A percentile compares a stretch with the other conserved stretches of the same genome.
Evolutionary conservation across 768 basidiomycete species (phyloP).

Genomic region (Hortiboletus campestris): DNA sequence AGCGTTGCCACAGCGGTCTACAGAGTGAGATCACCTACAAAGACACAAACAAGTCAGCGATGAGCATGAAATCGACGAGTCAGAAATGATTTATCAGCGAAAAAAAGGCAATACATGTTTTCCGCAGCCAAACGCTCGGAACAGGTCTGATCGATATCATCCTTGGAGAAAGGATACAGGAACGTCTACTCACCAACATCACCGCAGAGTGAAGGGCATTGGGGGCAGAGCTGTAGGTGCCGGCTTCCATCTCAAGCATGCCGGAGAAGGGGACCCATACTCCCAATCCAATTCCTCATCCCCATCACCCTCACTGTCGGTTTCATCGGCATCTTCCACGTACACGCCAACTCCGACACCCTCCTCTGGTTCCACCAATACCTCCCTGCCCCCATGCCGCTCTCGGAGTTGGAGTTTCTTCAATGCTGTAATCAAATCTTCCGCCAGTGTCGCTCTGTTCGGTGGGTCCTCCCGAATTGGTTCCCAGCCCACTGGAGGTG

Average conservation of each 20-base stretch:
- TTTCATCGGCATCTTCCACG: slow-evolving; percentile 68
- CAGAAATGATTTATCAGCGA: slow-evolving; percentile 25
- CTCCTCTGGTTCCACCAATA: slow-evolving; percentile 66
- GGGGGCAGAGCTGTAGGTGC: slow-evolving; percentile 60
- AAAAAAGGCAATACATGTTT: slow-evolving; percentile 63
- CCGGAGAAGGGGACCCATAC: slow-evolving; percentile 50
- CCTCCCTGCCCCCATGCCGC: slow-evolving; percentile 42
- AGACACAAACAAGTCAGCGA: slow-evolving; percentile 1
- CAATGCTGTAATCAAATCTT: slow-evolving; percentile 82
- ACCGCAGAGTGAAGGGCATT: slow-evolving; percentile 25
- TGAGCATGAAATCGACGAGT: slow-evolving; percentile 3
- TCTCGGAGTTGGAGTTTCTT: slow-evolving; percentile 61
- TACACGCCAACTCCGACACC: slow-evolving; percentile 74
- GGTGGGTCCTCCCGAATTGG: slow-evolving; percentile 88
- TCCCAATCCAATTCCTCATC: slow-evolving; percentile 52
- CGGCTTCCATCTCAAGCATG: slow-evolving; percentile 49
- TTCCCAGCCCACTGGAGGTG: slow-evolving; percentile 97
- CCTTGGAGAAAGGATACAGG: slow-evolving; percentile 28
- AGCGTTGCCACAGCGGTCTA: neutral
- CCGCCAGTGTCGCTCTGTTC: slow-evolving; percentile 77
- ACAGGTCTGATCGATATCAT: slow-evolving; percentile 82
- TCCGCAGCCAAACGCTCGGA: slow-evolving; percentile 62
- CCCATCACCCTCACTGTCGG: slow-evolving; percentile 26
- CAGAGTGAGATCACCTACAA: slow-evolving; percentile 6
- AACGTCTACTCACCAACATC: slow-evolving; percentile 27